Base-by-base conservation (phyloP, 768 basidiomycete species). In the Candolleomyces efflorescens region DNA sequence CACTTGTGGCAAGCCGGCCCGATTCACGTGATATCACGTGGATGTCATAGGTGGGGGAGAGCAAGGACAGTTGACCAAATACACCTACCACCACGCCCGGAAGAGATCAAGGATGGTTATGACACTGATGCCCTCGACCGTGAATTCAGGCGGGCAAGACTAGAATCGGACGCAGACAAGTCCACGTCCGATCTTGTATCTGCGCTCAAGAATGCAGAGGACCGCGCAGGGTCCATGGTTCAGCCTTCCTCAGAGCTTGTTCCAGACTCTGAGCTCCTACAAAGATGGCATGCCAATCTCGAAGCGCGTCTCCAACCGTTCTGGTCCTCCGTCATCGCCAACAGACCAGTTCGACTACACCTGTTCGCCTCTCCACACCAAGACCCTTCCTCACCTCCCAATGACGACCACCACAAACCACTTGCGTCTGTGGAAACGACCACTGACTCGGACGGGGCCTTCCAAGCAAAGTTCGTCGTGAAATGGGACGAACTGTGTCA, bases 241-340 rank as follows among this genome's bases (percentile, higher is more conserved):
- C 22, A 62, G 27, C 47, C 56, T 44, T 55, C 59, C 11, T 51
- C 56, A 5, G 57, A 60, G 9, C 49, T 61, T 11, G 53, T 64
- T 7, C n/a, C 56, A 22, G n/a, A 57, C 69, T 3, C 68, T 3
- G 71, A 72, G 2, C 59, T 68, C 24, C 66, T 89, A 17, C 80
- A 75, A 3, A 78, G 80, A 23, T 76, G 87, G 53, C 87, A 94
- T 60, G 76, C 77, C 12, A 95, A 94, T 64, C 78, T 96, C 4
- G 89, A 93, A 66, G 69, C 78, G 5, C 84, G 94, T 0, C 72
- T 96, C 23, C 83, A 82, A 49, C 84, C 87, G 0, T 94, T 96
- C 71, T 94, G 91, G 91, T 81, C 87, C 2, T 84, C 85, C 3
- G 84, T 83, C 0, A 73, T 95, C 0, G 65, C 87, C 10, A 77